Evolutionary conservation across 306 rosid species (phyloP), one percentile per base, ranked within the genome.

Genomic region (Malus orientalis): DNA sequence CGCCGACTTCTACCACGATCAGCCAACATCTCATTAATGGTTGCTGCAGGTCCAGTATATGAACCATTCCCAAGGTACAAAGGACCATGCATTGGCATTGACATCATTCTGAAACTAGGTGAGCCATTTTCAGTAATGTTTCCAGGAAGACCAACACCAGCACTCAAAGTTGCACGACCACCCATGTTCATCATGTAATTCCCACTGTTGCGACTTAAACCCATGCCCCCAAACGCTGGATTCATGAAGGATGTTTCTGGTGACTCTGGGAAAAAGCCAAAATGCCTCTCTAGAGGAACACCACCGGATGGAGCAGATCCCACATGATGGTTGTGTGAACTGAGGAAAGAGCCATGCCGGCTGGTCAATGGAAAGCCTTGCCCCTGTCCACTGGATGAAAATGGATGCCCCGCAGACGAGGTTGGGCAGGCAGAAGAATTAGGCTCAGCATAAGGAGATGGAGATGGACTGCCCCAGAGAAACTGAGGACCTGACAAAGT

Each of bases 251-350:
- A 89, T 70, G 92, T 67, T 55, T 93, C 98, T 20, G 97, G 93
- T 59, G 97, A 91, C 79, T 86, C 96, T 2, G 96, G 92, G 80
- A 88, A 87, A 84, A 83, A 87, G 74, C 91, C 90, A 87, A 91
- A 90, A 74, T 90, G 86, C 83, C 94, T 84, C 36, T 91, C 91
- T 71, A 87, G 82, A 74, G 93, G 96, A 82, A 86, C 84, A 64
- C 91, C 84, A 64, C 91, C 92, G 55, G 98, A 85, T 67, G 98
- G 98, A 82, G 98, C 98, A 74, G 98, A 93, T 76, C 96, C 97
- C 69, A 90, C 91, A 73, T 86, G 97, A 77, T 91, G 92, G 64
- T 84, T 78, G 51, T 81, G 88, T 60, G 96, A 90, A 66, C 92
- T 81, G 68, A 86, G 80, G 76, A 86, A 80, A 82, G 98, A 89